Base-by-base conservation (phyloP, 192 early-diverging fungal genomes). In the Dissophora ornata region DNA sequence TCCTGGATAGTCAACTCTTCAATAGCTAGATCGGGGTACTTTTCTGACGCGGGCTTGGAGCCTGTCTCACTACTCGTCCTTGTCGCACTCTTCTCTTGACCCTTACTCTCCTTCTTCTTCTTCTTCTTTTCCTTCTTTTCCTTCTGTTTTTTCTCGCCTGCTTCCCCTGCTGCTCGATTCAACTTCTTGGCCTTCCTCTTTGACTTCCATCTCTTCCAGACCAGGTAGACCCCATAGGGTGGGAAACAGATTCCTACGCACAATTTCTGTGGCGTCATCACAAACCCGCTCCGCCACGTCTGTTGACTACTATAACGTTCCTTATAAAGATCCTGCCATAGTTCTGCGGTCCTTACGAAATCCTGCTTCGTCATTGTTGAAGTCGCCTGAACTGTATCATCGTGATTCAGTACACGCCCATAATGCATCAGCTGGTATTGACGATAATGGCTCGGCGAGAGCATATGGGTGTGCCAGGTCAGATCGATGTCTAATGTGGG, bases 401-500 rank as follows among this genome's bases (percentile, higher is more conserved):
- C 89, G 52, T 90, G 90, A 64, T 92, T 88, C 26, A 92, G 71
- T 46, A 90, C 70, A 11, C 78, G 78, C 0, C 67, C 50, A 12
- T 84, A 55, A 44, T 87, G 67, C 0, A 67, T 36, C 0, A 88
- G 28, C 21, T 84, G 85, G 46, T 80, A 88, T 16, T 83, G 63
- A 11, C 82, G 81, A 65, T 92, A 92, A n/a, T 69, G 55, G 0
- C 40, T 47, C 8, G 89, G 83, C 22, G 81, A 71, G 13, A 88
- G 69, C 81, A 87, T 85, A 56, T 92, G 90, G 12, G 89, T 90
- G 54, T 92, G 90, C 90, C 90, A 92, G 11, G 79, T 81, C 2
- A 88, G 50, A 66, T 92, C 90, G 65, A 92, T 86, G 53, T 90
- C 87, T 11, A 92, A 28, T 4, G 89, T 89, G 0, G 90, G 90